phyloP scores from a whole-genome alignment of 176 grass and related monocot species.

The Rhipidocladum racemiflorum region DNA sequence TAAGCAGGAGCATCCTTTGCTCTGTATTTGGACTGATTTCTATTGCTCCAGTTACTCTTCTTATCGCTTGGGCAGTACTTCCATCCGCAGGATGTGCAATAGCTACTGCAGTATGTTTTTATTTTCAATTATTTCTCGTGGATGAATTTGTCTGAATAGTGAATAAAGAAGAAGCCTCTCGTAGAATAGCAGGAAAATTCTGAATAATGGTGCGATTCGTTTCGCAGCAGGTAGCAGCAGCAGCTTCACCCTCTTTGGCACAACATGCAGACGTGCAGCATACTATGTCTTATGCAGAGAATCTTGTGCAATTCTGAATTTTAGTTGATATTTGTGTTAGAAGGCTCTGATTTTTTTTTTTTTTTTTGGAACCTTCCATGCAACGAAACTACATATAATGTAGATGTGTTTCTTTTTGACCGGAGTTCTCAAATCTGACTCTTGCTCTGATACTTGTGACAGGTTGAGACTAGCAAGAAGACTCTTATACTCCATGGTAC shows the following conservation, averaged over 20 bases:
- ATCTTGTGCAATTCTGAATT: too few species aligned
- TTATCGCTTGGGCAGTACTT: not conserved
- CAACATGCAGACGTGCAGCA: too few species aligned
- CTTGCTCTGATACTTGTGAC: too few species aligned
- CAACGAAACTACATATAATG: too few species aligned
- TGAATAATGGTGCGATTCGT: not conserved
- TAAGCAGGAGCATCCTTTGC: not conserved
- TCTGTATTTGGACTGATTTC: not conserved
- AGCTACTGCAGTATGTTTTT: not conserved
- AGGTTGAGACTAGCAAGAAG: too few species aligned
- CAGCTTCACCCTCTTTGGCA: not conserved
- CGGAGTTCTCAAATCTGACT: too few species aligned
- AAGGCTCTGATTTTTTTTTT: too few species aligned
- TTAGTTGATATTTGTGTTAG: too few species aligned
- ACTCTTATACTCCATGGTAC: too few species aligned
- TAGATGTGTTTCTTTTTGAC: too few species aligned
- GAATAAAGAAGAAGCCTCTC: not conserved
- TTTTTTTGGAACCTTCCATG: too few species aligned
- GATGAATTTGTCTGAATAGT: not conserved
- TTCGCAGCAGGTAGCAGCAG: not conserved
- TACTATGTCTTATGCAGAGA: too few species aligned
- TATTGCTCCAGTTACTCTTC: not conserved
- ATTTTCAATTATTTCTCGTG: not conserved
- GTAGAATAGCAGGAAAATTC: not conserved
- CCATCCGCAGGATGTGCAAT: not conserved